Evolutionary conservation across 176 grass and related monocot species (phyloP), one percentile per base, ranked within the genome.

Genomic region (Panicum miliaceum): DNA sequence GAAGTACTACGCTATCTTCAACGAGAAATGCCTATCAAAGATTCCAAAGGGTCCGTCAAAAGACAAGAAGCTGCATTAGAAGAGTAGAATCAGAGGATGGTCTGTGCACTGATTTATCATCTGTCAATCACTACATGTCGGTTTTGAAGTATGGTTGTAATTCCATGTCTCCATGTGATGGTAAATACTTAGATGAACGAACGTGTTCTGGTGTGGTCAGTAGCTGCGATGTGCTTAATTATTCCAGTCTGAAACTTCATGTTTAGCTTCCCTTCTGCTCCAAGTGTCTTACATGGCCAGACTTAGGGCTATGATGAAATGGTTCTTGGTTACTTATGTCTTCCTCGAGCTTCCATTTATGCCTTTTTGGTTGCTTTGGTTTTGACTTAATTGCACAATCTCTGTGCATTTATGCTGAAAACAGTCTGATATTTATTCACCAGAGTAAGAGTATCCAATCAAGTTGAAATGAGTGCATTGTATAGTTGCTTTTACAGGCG

Each of bases 11-110:
- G 79, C 76, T n/a, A 92, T 93, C 35, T 45, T 93, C 4, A 81
- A 98, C 48, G 96, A 92, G 41, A 98, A 98, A 71, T 98, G 85
- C 23, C 80, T 98, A 32, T 91, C 92, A 50, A 98, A 95, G 86
- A 95, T 98, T 84, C 96, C 92, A 0, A 95, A 84, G 86, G 96
- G 86, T 4, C 76, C 73, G 0, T 84, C 75, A 12, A 98, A 93
- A 88, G 87, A 82, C 52, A 98, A 98, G 91, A 95, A 95, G 80
- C 66, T 83, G 76, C 71, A 84, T 22, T 90, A 90, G 68, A 75
- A 36, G n/a, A 3, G 41, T 57, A 78, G 52, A 71, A 65, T 29
- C 14, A 6, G 26, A 14, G 67, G 34, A 66, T 4, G 13, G 43
- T 59, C 43, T 27, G 20, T 46, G 12, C 0, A 22, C 69, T 83